Percentiles rank a stretch among this genome's conserved stretches.
Conservation (phyloP, 2,329 filamentous ascomycete species). For the Colletotrichum cuscutae region DNA sequence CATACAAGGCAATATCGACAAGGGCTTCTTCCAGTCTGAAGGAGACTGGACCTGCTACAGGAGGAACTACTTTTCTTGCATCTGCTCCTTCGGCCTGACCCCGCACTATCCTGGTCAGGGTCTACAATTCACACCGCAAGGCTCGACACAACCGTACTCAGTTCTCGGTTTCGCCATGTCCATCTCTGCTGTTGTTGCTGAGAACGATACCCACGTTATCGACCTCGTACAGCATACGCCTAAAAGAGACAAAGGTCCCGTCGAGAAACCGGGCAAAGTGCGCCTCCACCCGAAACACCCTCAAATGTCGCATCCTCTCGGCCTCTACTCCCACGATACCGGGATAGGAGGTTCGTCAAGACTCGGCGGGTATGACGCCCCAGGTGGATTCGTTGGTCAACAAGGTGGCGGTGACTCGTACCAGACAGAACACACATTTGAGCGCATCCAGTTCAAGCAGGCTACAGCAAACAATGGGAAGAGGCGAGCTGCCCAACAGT, state of each 20-base stretch:
- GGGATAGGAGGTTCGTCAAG: slow-evolving; percentile 46
- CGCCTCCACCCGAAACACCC: slow-evolving; percentile 74
- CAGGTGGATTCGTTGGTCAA: slow-evolving; percentile 44
- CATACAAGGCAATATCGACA: slow-evolving; percentile 84
- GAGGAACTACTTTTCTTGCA: slow-evolving; percentile 89
- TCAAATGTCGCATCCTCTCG: slow-evolving; percentile 57
- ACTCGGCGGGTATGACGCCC: slow-evolving; percentile 45
- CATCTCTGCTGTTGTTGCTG: slow-evolving; percentile 85
- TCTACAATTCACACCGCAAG: slow-evolving; percentile 61
- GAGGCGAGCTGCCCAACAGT: slow-evolving; percentile 88
- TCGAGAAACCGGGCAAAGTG: slow-evolving; percentile 76
- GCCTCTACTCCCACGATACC: slow-evolving; percentile 55
- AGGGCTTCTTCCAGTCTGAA: slow-evolving; percentile 86
- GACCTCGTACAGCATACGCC: slow-evolving; percentile 92
- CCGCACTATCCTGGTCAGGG: slow-evolving; percentile 62
- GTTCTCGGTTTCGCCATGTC: slow-evolving; percentile 84
- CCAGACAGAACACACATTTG: slow-evolving; percentile 74
- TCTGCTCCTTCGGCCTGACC: slow-evolving; percentile 78
- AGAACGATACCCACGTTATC: slow-evolving; percentile 78
- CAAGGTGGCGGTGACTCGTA: slow-evolving; percentile 46
- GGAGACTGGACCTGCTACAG: slow-evolving; percentile 93
- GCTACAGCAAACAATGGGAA: slow-evolving; percentile 96
- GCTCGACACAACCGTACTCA: slow-evolving; percentile 66
- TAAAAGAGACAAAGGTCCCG: slow-evolving; percentile 89
- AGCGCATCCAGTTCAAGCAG: slow-evolving; percentile 94